Base-by-base conservation (phyloP, 75 land plant genomes). In the Pseudotsuga menziesii region DNA sequence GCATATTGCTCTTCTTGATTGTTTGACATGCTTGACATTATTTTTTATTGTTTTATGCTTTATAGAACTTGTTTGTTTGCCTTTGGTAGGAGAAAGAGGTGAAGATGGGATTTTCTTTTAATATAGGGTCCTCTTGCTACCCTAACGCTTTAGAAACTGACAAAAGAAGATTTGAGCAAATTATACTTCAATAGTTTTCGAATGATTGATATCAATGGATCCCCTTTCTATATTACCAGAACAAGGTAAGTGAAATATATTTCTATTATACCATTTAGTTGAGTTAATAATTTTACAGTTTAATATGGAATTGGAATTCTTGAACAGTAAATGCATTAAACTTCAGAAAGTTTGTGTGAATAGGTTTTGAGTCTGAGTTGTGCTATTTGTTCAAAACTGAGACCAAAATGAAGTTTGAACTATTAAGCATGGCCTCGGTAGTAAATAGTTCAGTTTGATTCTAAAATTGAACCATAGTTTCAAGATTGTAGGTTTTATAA, bases 51-150 rank as follows among this genome's bases (percentile, higher is more conserved):
- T 48, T 61, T 61, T 61, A 35, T 27, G 14, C 64, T 61, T 61
- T 66, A 39, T 39, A 3, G 20, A 22, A 7, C 25, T 69, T 69
- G 25, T 44, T 20, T 69, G 52, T 39, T 69, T 69, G 25, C 35
- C 23, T 69, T 69, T 36, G 39, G 25, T 69, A 8, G 4, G 41
- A 41, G 41, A 39, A 41, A 36, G 41, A 5, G 41, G 23, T 41
- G 11, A 69, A 41, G 39, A 48, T 69, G 9, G 20, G 17, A 29
- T 64, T 32, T 32, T 64, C 61, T 60, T 60, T 20, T 20, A 61
- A 64, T 56, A 73, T 86, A 95, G 92, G 99, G 99, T 41, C 99
- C 99, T 44, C 92, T 94, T 61, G 86, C 99, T 61, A 87, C 85
- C 36, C 82, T 95, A 35, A 84, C 82, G 57, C 89, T 97, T 73